Evolutionary conservation across 2,329 filamentous ascomycete species (phyloP).

Genomic region (Fusarium sp.): DNA sequence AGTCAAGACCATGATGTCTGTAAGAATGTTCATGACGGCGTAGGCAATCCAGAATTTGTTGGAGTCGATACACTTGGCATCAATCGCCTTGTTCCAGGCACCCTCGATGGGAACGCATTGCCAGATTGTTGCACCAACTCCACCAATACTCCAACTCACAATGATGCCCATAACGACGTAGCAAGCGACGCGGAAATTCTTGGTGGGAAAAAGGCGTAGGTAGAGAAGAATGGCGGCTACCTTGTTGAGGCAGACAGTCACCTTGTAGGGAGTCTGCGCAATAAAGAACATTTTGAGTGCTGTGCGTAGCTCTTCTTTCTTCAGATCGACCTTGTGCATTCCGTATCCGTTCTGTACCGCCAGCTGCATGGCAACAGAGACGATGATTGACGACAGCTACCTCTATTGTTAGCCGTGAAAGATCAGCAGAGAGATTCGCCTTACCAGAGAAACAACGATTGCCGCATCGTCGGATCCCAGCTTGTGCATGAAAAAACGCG

Average conservation of each 20-base stretch:
- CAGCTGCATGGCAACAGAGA: slow-evolving; percentile 49
- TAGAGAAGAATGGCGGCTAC: slow-evolving; percentile 62
- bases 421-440: neutral
- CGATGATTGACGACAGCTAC: slow-evolving; percentile 47
- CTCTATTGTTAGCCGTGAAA: neutral
- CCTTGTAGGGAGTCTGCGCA: slow-evolving; percentile 62
- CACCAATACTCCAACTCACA: slow-evolving; percentile 54
- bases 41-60: slow-evolving; percentile 58
- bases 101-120: slow-evolving; percentile 59
- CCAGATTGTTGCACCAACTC: slow-evolving; percentile 56
- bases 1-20: slow-evolving; percentile 51
- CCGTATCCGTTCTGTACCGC: slow-evolving; percentile 55
- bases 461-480: slow-evolving; percentile 54
- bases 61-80: slow-evolving; percentile 56
- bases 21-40: slow-evolving; percentile 53
- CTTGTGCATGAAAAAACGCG: slow-evolving; percentile 48
- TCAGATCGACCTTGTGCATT: slow-evolving; percentile 51
- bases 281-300: slow-evolving; percentile 56
- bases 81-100: slow-evolving; percentile 54
- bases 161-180: slow-evolving; percentile 54
- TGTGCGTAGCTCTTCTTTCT: slow-evolving; percentile 37
- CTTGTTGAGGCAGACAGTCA: slow-evolving; percentile 63
- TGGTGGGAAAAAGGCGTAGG: slow-evolving; percentile 60
- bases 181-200: slow-evolving; percentile 53
- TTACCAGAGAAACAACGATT: slow-evolving; percentile 51